phyloP scores from a whole-genome alignment of 2,329 filamentous ascomycete species.

The Cladophialophora yegresii region DNA sequence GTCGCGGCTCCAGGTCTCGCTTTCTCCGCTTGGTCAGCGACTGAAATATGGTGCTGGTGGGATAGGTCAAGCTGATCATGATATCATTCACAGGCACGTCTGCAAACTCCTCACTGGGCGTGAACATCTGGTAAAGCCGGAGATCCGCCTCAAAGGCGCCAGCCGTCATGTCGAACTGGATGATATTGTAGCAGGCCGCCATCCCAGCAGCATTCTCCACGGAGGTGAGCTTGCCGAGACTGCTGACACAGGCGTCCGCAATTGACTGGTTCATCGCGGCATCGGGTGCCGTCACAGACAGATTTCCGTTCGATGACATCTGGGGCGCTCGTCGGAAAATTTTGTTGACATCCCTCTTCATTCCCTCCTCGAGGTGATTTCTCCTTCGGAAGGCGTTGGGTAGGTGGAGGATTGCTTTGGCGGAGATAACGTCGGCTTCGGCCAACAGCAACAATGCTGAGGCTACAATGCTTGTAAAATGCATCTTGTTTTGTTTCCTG shows the following conservation, averaged over 20 bases:
- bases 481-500: slow-evolving; percentile 21
- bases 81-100: slow-evolving; percentile 43
- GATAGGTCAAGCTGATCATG: slow-evolving; percentile 38
- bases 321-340: slow-evolving; percentile 27
- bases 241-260: slow-evolving; percentile 59
- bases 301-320: slow-evolving; percentile 10
- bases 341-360: slow-evolving; percentile 20
- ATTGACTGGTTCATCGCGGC: slow-evolving; percentile 45
- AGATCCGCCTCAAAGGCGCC: slow-evolving; percentile 77
- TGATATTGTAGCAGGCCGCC: slow-evolving; percentile 80
- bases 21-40: slow-evolving; percentile 32
- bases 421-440: slow-evolving; percentile 21
- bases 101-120: slow-evolving; percentile 54
- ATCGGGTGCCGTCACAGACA: slow-evolving; percentile 13
- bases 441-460: slow-evolving; percentile 28
- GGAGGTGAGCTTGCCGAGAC: slow-evolving; percentile 57
- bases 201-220: slow-evolving; percentile 73
- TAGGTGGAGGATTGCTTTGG: slow-evolving; percentile 28
- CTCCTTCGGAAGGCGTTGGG: slow-evolving; percentile 26
- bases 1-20: slow-evolving; percentile 24
- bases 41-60: slow-evolving; percentile 33
- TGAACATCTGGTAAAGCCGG: slow-evolving; percentile 69
- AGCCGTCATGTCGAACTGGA: slow-evolving; percentile 64
- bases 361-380: slow-evolving; percentile 15
- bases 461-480: slow-evolving; percentile 23